Percentiles rank a stretch among this genome's conserved stretches.
Evolutionary conservation across 306 rosid species (phyloP).

Genomic region (Betula pendula): DNA sequence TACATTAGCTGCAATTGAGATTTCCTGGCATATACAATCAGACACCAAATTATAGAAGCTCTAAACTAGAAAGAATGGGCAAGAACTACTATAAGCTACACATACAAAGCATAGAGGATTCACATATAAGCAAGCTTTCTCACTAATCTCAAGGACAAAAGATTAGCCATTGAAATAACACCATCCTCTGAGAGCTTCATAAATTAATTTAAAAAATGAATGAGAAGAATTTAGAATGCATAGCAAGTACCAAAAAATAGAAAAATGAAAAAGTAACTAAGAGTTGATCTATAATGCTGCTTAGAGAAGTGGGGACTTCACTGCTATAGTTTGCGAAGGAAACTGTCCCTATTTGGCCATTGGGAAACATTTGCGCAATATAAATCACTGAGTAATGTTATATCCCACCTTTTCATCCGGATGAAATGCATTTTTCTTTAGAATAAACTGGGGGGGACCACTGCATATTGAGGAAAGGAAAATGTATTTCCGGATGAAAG

Average conservation of each 20-base stretch:
- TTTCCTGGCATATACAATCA: conserved; percentile 62
- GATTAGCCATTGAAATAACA: not conserved
- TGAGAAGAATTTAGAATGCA: not conserved
- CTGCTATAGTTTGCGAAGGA: not conserved
- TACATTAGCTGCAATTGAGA: conserved; percentile 93
- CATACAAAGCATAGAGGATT: not conserved
- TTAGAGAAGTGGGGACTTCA: not conserved
- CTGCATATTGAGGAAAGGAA: too few relatives aligned
- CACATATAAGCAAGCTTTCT: not conserved
- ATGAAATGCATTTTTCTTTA: too few relatives aligned
- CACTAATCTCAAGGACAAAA: conserved; percentile 1
- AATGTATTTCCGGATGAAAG: too few relatives aligned
- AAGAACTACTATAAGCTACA: conserved; percentile 2
- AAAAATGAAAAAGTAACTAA: not conserved
- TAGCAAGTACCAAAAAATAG: not conserved
- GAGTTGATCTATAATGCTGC: not conserved
- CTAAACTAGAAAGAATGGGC: conserved; percentile 6
- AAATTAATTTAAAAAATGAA: not conserved
- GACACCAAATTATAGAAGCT: conserved; percentile 26
- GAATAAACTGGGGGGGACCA: too few relatives aligned
- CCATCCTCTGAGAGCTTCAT: not conserved
- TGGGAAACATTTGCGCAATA: too few relatives aligned
- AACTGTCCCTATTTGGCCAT: too few relatives aligned
- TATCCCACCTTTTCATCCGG: too few relatives aligned
- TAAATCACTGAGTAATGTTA: too few relatives aligned